Percentiles rank a stretch among this genome's conserved stretches.
Conservation (phyloP, 1,284 basidiomycete species). For the Agaricales sp. region DNA sequence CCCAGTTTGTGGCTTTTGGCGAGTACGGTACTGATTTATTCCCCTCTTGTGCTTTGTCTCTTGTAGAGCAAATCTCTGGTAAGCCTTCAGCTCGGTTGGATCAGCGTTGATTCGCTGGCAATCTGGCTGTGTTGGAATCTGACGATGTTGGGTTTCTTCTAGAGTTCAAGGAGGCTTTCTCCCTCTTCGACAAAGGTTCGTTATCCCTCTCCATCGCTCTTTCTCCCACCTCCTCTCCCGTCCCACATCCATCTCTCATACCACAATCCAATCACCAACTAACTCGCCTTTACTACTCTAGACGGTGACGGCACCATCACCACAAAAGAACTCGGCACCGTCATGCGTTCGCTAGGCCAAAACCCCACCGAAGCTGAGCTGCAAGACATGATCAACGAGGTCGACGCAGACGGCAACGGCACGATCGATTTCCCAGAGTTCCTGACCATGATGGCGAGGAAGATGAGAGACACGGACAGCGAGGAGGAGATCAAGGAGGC, state of each 20-base stretch:
- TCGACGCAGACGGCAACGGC: slow-evolving; percentile 55
- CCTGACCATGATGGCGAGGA: slow-evolving; percentile 84
- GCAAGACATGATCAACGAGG: slow-evolving; percentile 86
- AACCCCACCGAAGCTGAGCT: slow-evolving; percentile 85
- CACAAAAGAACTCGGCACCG: slow-evolving; percentile 80
- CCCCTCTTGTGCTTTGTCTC: too few relatives aligned
- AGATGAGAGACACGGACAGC: slow-evolving; percentile 83
- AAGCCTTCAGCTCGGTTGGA: too few relatives aligned
- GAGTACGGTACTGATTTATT: neutral
- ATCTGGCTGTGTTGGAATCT: too few relatives aligned
- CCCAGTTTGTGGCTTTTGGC: neutral
- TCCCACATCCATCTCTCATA: slow-evolving; percentile 4
- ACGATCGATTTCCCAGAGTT: slow-evolving; percentile 87
- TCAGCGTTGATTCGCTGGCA: neutral
- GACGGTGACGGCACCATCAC: slow-evolving; percentile 90
- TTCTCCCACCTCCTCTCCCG: neutral
- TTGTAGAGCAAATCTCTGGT: slow-evolving; percentile 39
- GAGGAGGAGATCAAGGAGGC: slow-evolving; percentile 56
- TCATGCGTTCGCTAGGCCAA: slow-evolving; percentile 86
- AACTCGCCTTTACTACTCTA: too few relatives aligned
- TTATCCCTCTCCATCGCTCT: slow-evolving; percentile 56
- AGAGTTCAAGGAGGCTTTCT: slow-evolving; percentile 90
- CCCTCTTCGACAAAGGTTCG: slow-evolving; percentile 90
- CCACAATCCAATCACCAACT: too few relatives aligned
- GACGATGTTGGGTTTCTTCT: too few relatives aligned